These are phyloP conservation scores for Picochlorum sp. DNA, from an alignment of 139 green algal genomes.

Conservation along the genomic window DNA sequence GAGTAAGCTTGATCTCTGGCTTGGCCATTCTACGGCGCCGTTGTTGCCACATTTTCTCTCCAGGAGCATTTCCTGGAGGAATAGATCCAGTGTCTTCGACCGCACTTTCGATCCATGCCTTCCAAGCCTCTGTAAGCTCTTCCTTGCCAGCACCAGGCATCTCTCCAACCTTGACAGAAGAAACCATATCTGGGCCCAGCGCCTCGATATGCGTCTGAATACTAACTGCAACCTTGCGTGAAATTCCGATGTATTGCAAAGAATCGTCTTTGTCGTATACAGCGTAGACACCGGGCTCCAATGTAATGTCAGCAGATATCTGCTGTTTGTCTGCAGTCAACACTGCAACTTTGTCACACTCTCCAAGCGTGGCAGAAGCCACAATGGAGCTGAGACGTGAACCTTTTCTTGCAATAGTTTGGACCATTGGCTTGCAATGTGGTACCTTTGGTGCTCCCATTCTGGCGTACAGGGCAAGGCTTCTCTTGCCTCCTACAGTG, in stretches of 20 bases:
- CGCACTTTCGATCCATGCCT: constrained; percentile 69
- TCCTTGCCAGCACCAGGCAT: constrained; percentile 51
- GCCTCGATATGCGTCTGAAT: constrained; percentile 55
- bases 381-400: too few species aligned
- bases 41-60: constrained; percentile 56
- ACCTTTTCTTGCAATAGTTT: too few species aligned
- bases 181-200: constrained; percentile 55
- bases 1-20: constrained; percentile 70
- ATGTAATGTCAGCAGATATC: constrained; percentile 13
- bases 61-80: constrained; percentile 68
- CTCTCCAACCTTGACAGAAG: constrained; percentile 39
- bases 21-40: constrained; percentile 24
- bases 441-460: too few species aligned
- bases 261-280: constrained; percentile 43
- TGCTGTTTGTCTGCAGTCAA: too few species aligned
- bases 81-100: constrained; percentile 54
- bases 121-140: constrained; percentile 67
- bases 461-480: too few species aligned
- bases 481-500: too few species aligned
- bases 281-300: constrained; percentile 56
- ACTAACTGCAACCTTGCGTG: constrained; percentile 52
- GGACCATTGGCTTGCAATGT: too few species aligned
- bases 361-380: too few species aligned
- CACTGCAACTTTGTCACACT: too few species aligned
- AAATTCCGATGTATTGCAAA: constrained; percentile 67